Base-by-base conservation (phyloP, 1,284 basidiomycete species). In the Mrakiaceae sp. region DNA sequence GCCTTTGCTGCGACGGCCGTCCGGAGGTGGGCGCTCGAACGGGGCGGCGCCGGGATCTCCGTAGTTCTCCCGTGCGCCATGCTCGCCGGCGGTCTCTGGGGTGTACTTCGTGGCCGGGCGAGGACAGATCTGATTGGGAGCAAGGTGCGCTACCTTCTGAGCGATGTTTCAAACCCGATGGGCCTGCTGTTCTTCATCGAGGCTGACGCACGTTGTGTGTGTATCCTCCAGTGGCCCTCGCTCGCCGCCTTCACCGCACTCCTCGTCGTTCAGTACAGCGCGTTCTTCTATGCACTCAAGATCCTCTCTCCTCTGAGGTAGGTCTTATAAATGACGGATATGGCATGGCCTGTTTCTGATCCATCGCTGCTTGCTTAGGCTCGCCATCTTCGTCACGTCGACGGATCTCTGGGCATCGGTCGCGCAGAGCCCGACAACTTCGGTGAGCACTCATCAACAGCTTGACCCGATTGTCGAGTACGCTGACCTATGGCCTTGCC, bases 261-360 rank as follows among this genome's bases (percentile, higher is more conserved):
- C 0, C 60, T 68, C 14, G 61, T 63, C n/a, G 57, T 62, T 10
- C 70, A 71, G 55, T 64, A 68, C 14, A 53, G 70, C 2, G 63
- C 68, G 1, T 71, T 72, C 64, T 67, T 71, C 55, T n/a, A 64
- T n/a, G 52, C 68, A 27, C 46, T 72, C 4, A 46, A 65, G 9
- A 11, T 40, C 3, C 43, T 71, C 9, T 69, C 70, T 5, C 70
- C 70, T 6, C 58, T 72, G 7, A 64, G 70, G 71, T 71, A 27
- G 27, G 27, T 27, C 27, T 27, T 27, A 27, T 27, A 27, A 27
- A 27, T 27, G 27, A 27, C 2, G 27, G 27, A 27, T 27, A 27
- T 27, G 27, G 27, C 27, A 27, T 27, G 27, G 27, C 27, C 27
- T 27, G 27, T 27, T 27, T 27, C 27, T 27, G 50, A 43, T 69